Evolutionary conservation across 2,329 filamentous ascomycete genomes (phyloP), one percentile per base, ranked within the genome.

Genomic region (Didymella keratinophila): DNA sequence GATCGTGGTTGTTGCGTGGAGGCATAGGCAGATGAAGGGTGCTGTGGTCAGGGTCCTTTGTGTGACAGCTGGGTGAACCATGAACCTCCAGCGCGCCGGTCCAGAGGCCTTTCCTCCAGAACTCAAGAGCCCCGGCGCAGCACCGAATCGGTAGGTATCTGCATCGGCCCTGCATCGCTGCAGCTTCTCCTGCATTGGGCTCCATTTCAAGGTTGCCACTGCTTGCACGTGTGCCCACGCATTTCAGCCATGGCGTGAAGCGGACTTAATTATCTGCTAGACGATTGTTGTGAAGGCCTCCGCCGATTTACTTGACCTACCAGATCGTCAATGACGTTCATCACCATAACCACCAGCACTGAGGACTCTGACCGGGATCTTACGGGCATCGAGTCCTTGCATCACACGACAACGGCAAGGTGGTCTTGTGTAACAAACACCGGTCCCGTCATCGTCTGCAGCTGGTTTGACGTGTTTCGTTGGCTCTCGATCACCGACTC

Each of bases 121-220:
- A 45, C 25, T 47, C 23, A 12, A 51, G 46, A 50, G 56, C 50
- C 37, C 12, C 45, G 32, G 27, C 34, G 36, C 34, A 36, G 49
- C 34, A 50, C 56, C 45, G 30, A 51, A 34, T 16, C 34, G 41
- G 56, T 39, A 32, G 27, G n/a, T 25, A 45, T 53, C 56, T 21
- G 44, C 27, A 46, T 49, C 56, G 34, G 47, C 50, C 56, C 56
- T 50, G 56, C 50, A 34, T 41, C 45, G 39, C 44, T 58, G 45
- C 39, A 50, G 50, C 37, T 34, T 50, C 56, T 58, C 50, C 50
- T 54, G 56, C 56, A 51, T 58, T 50, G 39, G 44, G 45, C 25
- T 36, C 12, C 50, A 12, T 32, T 21, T 7, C 27, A n/a, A 37
- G 23, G 23, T 25, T 7, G 23, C 23, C 25, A 34, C 39, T 25